These are phyloP conservation scores for Urostyla sp. DNA, from an alignment of 73 alveolate genomes.

Conservation along the genomic window DNA sequence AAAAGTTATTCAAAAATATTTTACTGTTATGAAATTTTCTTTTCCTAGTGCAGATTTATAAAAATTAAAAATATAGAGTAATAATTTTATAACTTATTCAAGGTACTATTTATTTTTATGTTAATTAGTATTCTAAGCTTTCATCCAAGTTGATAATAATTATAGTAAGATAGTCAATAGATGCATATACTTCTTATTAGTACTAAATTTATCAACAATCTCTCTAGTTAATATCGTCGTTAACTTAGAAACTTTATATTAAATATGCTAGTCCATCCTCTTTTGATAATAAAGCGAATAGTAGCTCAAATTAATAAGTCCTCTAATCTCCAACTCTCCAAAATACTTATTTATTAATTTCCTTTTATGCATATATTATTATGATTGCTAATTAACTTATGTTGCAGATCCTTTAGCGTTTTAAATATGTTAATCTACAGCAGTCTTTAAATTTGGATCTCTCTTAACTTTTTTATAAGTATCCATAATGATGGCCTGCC, in stretches of 20 bases:
- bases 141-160: conserved; percentile 61
- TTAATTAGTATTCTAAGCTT: conserved; percentile 15
- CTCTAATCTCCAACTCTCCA: conserved; percentile 73
- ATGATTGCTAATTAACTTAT: no score
- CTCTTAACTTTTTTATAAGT: conserved; percentile 49
- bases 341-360: conserved; percentile 41
- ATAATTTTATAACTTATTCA: conserved; percentile 60
- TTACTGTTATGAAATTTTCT: conserved; percentile 54
- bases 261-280: conserved; percentile 23
- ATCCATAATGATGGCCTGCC: conserved; percentile 59
- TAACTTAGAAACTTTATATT: conserved; percentile 58
- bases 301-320: conserved; percentile 53
- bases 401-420: not conserved
- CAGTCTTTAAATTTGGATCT: conserved; percentile 2
- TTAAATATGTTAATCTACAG: no score
- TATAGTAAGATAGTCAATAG: conserved; percentile 50
- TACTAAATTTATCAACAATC: conserved; percentile 18
- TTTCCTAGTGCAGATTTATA: conserved; percentile 51
- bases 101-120: conserved; percentile 39
- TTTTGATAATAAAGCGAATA: conserved; percentile 62
- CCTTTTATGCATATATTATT: not conserved
- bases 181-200: conserved; percentile 56
- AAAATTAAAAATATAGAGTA: conserved; percentile 50
- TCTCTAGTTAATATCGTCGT: conserved; percentile 66
- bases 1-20: not conserved